Evolutionary conservation across 192 early-diverging fungal genomes (phyloP).

Genomic region (Coemansia sp.): DNA sequence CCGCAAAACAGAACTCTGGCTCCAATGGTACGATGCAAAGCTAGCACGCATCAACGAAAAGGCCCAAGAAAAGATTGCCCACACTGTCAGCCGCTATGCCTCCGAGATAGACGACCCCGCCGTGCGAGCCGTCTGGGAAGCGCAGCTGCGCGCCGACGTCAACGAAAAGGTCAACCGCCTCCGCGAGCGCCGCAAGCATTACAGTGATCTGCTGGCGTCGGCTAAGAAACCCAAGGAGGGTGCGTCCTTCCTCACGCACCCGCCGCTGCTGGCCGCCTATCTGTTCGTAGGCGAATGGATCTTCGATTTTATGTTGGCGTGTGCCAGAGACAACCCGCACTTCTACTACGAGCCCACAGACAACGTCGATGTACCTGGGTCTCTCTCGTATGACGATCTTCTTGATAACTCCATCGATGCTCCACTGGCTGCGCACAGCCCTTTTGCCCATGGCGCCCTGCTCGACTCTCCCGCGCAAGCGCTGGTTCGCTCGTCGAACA

Average conservation of each 20-base stretch:
- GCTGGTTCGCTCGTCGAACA: neutral
- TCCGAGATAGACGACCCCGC: constrained; percentile 15
- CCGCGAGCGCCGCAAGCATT: constrained; percentile 8
- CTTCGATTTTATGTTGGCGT: constrained; percentile 19
- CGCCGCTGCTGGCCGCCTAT: constrained; percentile 23
- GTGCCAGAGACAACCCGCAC: constrained; percentile 28
- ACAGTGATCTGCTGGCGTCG: constrained; percentile 8
- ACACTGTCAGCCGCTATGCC: constrained; percentile 5
- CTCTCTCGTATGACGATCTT: constrained; percentile 14
- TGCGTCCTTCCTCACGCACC: neutral
- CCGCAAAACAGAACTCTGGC: constrained; percentile 11
- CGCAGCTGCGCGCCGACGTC: constrained; percentile 28
- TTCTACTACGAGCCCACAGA: constrained; percentile 23
- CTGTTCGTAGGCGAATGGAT: constrained; percentile 28
- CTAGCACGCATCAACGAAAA: constrained; percentile 21
- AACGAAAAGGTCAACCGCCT: constrained; percentile 26
- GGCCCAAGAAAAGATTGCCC: constrained; percentile 17
- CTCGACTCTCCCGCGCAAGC: neutral
- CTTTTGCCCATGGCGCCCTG: neutral
- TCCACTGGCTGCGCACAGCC: neutral
- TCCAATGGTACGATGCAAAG: constrained; percentile 38
- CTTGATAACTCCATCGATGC: neutral
- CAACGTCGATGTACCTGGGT: neutral
- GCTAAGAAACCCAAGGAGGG: constrained; percentile 2
- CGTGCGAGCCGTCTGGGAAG: constrained; percentile 38